phyloP scores from a whole-genome alignment of 768 basidiomycete species.

The Zangia roseola region DNA sequence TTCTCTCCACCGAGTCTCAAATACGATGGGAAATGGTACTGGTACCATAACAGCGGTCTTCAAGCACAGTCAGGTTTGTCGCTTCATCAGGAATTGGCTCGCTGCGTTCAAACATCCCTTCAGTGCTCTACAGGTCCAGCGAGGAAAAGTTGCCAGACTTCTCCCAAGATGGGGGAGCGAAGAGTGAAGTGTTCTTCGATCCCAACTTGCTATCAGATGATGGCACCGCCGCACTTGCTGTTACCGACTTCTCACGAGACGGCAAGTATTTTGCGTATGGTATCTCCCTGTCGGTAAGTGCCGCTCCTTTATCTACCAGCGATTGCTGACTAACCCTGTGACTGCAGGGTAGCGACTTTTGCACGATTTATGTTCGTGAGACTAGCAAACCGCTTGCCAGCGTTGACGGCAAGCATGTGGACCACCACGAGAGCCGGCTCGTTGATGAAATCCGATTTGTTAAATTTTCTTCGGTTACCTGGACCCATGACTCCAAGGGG shows the following conservation, averaged over 20 bases:
- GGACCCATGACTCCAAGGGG: slow-evolving; percentile 78
- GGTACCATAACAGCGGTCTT: slow-evolving; percentile 77
- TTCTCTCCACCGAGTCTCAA: slow-evolving; percentile 62
- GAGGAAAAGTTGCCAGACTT: slow-evolving; percentile 54
- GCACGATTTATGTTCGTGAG: slow-evolving; percentile 64
- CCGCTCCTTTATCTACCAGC: not conserved
- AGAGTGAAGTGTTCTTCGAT: slow-evolving; percentile 78
- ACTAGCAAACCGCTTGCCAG: slow-evolving; percentile 56
- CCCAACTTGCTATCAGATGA: slow-evolving; percentile 71
- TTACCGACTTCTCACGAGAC: slow-evolving; percentile 58
- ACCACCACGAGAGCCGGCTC: slow-evolving; percentile 52
- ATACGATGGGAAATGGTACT: slow-evolving; percentile 75
- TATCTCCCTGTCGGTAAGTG: slow-evolving; percentile 65
- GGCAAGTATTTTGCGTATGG: slow-evolving; percentile 78
- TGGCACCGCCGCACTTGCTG: slow-evolving; percentile 64
- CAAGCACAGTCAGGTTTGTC: slow-evolving; percentile 56
- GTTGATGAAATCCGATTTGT: slow-evolving; percentile 70
- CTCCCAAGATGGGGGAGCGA: slow-evolving; percentile 40
- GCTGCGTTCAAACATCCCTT: not conserved
- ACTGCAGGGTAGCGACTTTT: slow-evolving; percentile 69
- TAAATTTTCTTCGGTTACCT: slow-evolving; percentile 71
- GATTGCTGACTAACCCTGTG: slow-evolving; percentile 1
- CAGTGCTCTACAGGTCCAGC: slow-evolving; percentile 64
- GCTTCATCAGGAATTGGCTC: not conserved
- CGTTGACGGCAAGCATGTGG: slow-evolving; percentile 35